Evolutionary conservation across 805 yeast species (phyloP).

Genomic region (Kluyveromyces lactis): DNA sequence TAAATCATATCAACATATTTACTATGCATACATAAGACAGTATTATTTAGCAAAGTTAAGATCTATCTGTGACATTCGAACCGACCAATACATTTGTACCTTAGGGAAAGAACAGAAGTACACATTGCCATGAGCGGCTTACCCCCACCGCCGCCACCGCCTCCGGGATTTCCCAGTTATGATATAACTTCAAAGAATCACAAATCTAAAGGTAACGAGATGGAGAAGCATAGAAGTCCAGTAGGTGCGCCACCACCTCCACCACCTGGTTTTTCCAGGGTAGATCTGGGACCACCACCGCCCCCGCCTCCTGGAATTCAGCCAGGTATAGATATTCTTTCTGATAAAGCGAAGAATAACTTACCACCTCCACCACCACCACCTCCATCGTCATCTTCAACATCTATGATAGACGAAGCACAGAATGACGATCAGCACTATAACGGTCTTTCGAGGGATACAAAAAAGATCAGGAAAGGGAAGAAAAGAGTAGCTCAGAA

Average conservation of each 20-base stretch:
- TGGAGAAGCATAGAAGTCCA: too few species aligned
- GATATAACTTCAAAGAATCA: not conserved
- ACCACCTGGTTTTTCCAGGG: conserved; percentile 16
- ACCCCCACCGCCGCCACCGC: conserved; percentile 27
- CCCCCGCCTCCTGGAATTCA: not conserved
- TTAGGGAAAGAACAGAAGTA: conserved; percentile 41
- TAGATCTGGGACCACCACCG: not conserved
- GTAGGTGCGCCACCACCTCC: conserved; percentile 28
- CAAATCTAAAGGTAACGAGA: too few species aligned
- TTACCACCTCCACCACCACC: conserved; percentile 24
- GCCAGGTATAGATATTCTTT: not conserved
- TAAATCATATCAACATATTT: too few species aligned
- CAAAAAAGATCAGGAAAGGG: not conserved
- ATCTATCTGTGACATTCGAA: too few species aligned
- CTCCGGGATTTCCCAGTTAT: conserved; percentile 10
- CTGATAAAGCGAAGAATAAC: not conserved
- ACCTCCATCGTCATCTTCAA: conserved; percentile 10
- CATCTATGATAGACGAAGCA: not conserved
- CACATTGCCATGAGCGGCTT: conserved; percentile 7
- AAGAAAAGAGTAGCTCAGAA: not conserved
- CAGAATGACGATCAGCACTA: too few species aligned
- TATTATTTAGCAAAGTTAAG: not conserved
- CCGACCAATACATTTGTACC: too few species aligned
- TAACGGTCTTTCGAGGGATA: not conserved
- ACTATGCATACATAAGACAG: not conserved